Conservation (phyloP, 768 basidiomycete genomes). For the Dacryopinax spathularia region DNA sequence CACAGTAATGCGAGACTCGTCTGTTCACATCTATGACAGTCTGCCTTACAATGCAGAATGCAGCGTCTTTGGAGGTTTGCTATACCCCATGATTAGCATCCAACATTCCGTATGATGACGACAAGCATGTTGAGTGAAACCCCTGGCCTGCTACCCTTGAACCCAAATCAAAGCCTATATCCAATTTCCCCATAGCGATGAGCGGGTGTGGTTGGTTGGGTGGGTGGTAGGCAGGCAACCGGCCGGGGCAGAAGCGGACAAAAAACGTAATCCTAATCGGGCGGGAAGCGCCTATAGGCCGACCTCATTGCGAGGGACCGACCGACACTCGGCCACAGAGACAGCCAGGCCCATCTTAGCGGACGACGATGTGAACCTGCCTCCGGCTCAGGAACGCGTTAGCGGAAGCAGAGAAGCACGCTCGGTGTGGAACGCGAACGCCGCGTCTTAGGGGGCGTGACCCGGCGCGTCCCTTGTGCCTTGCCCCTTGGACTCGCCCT, state of each 20-base stretch:
- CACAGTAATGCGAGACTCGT: slow-evolving; percentile 1
- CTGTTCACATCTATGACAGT: not conserved
- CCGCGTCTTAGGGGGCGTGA: not conserved
- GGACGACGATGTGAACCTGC: slow-evolving; percentile 2
- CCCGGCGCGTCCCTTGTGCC: not conserved
- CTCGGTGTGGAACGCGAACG: not conserved
- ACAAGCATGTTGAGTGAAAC: not conserved
- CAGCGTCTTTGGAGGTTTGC: too few species aligned
- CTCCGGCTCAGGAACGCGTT: not conserved
- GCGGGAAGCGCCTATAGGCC: too few species aligned
- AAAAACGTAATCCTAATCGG: not conserved
- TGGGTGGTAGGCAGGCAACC: not conserved
- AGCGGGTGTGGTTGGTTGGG: too few species aligned
- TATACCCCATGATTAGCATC: not conserved
- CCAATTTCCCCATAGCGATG: slow-evolving; percentile 2
- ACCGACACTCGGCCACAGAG: too few species aligned
- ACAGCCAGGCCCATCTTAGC: too few species aligned
- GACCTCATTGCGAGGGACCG: too few species aligned
- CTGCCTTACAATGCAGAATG: too few species aligned
- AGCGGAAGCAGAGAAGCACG: not conserved
- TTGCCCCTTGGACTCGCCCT: not conserved
- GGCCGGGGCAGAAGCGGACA: too few species aligned
- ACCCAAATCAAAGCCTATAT: slow-evolving; percentile 3
- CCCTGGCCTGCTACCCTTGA: slow-evolving; percentile 3
- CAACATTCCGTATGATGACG: not conserved